phyloP scores from a whole-genome alignment of 2,329 filamentous ascomycete genomes.

The Aspergillus pseudoterreus region DNA sequence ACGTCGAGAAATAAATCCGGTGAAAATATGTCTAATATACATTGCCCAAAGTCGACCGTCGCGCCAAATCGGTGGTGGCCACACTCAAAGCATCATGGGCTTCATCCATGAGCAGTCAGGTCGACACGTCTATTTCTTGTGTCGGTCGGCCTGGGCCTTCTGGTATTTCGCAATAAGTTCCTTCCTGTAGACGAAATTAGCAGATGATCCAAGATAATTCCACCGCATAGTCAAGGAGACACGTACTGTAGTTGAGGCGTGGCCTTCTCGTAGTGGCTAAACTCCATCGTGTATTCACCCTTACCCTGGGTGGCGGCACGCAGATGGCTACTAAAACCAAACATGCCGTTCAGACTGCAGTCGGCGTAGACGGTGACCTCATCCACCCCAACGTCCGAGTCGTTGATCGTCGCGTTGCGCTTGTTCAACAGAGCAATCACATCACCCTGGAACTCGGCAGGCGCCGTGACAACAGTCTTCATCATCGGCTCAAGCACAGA shows the following conservation, averaged over 20 bases:
- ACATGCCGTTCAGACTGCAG: conserved; percentile 95
- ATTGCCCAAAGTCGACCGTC: too few relatives aligned
- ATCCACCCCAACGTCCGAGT: conserved; percentile 89
- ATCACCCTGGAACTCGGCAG: conserved; percentile 95
- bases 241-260: conserved; percentile 84
- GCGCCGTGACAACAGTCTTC: conserved; percentile 96
- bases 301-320: conserved; percentile 95
- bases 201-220: neutral
- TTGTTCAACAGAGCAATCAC: conserved; percentile 96
- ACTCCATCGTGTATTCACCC: conserved; percentile 98
- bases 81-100: too few relatives aligned
- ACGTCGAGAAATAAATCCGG: too few relatives aligned
- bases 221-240: neutral
- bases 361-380: conserved; percentile 92
- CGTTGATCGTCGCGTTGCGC: conserved; percentile 88
- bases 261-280: conserved; percentile 88
- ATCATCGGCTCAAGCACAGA: conserved; percentile 92
- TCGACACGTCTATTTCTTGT: conserved; percentile 51
- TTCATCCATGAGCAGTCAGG: too few relatives aligned
- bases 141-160: conserved; percentile 62
- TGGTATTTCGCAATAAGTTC: conserved; percentile 66
- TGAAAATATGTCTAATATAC: too few relatives aligned
- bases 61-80: too few relatives aligned
- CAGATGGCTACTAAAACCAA: conserved; percentile 89
- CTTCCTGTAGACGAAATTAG: conserved; percentile 41